These are phyloP conservation scores for Calonectria honghensis DNA, from an alignment of 2,329 filamentous ascomycete species.

Conservation along the genomic window DNA sequence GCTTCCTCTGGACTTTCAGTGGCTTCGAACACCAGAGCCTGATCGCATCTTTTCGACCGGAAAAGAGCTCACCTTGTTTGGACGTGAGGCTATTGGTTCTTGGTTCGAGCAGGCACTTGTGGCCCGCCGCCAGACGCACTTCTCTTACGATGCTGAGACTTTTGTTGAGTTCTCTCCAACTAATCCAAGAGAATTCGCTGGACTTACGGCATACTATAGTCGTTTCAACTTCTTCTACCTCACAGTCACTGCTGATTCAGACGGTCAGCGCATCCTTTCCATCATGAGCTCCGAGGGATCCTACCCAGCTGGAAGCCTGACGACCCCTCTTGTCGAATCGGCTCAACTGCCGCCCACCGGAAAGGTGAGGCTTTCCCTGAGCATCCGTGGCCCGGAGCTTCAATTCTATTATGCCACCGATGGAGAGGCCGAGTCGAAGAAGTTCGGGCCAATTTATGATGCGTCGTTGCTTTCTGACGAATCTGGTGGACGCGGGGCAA, in stretches of 20 bases:
- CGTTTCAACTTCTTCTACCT: constrained; percentile 80
- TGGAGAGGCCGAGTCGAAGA: constrained; percentile 62
- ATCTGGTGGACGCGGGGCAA: constrained; percentile 72
- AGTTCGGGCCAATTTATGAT: constrained; percentile 74
- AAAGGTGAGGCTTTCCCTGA: constrained; percentile 71
- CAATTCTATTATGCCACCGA: constrained; percentile 75
- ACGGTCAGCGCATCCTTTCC: constrained; percentile 74
- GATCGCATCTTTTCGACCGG: constrained; percentile 69
- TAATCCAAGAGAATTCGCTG: constrained; percentile 77
- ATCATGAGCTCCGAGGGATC: constrained; percentile 75
- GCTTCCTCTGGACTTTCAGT: constrained; percentile 73
- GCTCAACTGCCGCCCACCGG: constrained; percentile 72
- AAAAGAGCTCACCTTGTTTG: constrained; percentile 66
- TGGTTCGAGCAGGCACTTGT: constrained; percentile 77
- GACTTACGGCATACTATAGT: constrained; percentile 77
- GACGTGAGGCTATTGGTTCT: constrained; percentile 72
- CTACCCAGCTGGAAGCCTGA: constrained; percentile 70
- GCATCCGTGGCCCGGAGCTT: constrained; percentile 69
- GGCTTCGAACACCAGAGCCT: constrained; percentile 73
- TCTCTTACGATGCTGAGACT: constrained; percentile 77
- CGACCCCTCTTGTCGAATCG: constrained; percentile 63
- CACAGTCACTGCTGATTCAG: constrained; percentile 72
- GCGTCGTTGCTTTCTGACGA: constrained; percentile 77
- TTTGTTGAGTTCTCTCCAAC: constrained; percentile 70
- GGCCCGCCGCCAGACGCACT: constrained; percentile 74